Evolutionary conservation across 2,329 filamentous ascomycete species (phyloP), one percentile per base, ranked within the genome.

Genomic region (Penicillium sp.): DNA sequence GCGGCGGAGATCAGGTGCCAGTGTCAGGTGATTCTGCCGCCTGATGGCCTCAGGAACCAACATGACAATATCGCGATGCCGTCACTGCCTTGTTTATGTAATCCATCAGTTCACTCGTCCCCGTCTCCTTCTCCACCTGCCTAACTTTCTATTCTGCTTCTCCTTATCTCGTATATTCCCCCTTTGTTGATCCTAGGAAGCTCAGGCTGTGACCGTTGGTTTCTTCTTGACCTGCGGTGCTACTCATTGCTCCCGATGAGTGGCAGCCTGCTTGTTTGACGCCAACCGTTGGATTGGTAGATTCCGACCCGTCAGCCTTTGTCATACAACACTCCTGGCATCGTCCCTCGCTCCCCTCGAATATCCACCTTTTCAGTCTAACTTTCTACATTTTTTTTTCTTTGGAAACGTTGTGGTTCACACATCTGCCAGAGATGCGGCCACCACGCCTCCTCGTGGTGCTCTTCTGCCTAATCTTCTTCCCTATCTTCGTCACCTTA

Each of bases 401-500:
- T 49, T 42, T 27, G n/a, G 50, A 29, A 33, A n/a, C 29, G 6
- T 19, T 21, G 49, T 44, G 54, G 26, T 26, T 52, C 14, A 35
- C 13, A 11, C 39, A 44, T 49, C 50, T 56, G 50, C 49, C 57
- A 68, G 73, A 62, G 52, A 81, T 81, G 79, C 76, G 78, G 66
- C 77, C 78, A 46, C 76, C 77, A 67, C 78, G 76, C 49, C 69
- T 81, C 45, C 67, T 81, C 46, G 59, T 80, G n/a, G 68, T 80
- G 39, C 68, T 81, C 50, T 71, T 77, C 47, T 79, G 75, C 62
- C 75, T 81, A 59, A 71, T 81, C 62, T 79, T 79, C 64, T 68
- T 80, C 47, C 78, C 79, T 37, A 77, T 80, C 53, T 69, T 80
- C 57, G 68, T 81, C 49, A 81, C 78, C 43, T 75, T 78, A 61